These are phyloP conservation scores for Huiozyma sinensis DNA, from an alignment of 805 yeast genomes.

Conservation along the genomic window DNA sequence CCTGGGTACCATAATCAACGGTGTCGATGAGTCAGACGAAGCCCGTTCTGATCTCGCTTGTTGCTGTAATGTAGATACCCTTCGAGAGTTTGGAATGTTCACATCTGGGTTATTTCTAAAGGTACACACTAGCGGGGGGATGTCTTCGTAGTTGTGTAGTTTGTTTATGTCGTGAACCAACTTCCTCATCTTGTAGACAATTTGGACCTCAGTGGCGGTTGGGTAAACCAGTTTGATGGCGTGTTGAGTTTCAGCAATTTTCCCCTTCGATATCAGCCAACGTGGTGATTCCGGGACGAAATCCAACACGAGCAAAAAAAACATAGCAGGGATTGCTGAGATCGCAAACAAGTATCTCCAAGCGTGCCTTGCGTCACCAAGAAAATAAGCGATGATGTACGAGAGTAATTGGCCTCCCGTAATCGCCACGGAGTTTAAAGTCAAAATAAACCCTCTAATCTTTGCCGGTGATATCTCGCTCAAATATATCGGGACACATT, in stretches of 20 bases:
- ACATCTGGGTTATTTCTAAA: neutral
- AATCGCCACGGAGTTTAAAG: constrained; percentile 34
- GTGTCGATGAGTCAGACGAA: neutral
- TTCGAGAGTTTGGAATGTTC: neutral
- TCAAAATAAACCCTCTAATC: constrained; percentile 31
- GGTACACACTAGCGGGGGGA: neutral
- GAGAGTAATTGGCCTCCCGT: constrained; percentile 44
- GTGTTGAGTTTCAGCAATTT: constrained; percentile 29
- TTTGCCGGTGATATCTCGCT: constrained; percentile 40
- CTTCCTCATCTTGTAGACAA: constrained; percentile 35
- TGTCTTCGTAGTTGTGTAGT: constrained; percentile 25
- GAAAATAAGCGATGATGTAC: constrained; percentile 22
- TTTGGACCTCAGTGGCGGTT: constrained; percentile 33
- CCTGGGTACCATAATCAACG: neutral
- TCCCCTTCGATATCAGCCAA: constrained; percentile 29
- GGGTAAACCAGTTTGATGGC: constrained; percentile 38
- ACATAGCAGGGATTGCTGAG: constrained; percentile 34
- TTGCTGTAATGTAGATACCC: neutral
- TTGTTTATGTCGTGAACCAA: constrained; percentile 36
- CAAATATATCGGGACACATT: constrained; percentile 50
- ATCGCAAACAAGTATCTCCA: constrained; percentile 34
- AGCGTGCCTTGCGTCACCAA: constrained; percentile 16
- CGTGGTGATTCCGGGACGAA: constrained; percentile 45
- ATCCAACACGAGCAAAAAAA: constrained; percentile 29
- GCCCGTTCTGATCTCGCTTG: neutral